Evolutionary conservation across 352 stramenopile genomes (phyloP), one percentile per base, ranked within the genome.

Genomic region (Phytopythium mirpurense): DNA sequence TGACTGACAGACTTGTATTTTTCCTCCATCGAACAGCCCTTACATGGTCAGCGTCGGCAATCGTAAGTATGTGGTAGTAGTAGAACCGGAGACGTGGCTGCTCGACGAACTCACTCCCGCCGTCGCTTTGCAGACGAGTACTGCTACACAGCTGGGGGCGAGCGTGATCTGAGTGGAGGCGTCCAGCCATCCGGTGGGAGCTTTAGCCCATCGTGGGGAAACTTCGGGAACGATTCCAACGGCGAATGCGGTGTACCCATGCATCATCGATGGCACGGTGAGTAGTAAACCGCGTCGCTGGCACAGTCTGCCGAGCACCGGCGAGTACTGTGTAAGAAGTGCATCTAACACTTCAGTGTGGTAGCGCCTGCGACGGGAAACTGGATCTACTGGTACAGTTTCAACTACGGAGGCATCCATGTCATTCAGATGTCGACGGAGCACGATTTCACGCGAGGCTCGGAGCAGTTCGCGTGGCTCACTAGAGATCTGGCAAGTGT

Each of bases 341-440:
- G n/a, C n/a, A 46, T 26, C 35, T 68, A 50, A 51, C 23, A 35
- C 23, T 11, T 4, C 26, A 38, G 43, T 55, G 47, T 57, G 9
- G 27, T 26, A 90, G 79, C 59, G 26, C 80, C 80, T 5, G 66
- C 73, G 6, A 90, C 64, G 15, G 80, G 80, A 10, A 81, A 86
- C 21, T 75, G 63, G 48, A 68, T 90, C 51, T 92, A 86, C 56
- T 93, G 87, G 84, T 90, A 97, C 68, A 96, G 81, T n/a, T 97
- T 96, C 54, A 63, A 96, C 48, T 93, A 95, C 51, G 74, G 62
- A 2, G 79, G 76, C 12, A 65, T 98, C 26, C 87, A 97, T 51
- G 93, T 95, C 7, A 83, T 97, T 47, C 82, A 97, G 60, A 78
- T 98, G 43, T 93, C 78, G 2, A 88, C 73, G 4, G 93, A 98